Evolutionary conservation across 768 basidiomycete species (phyloP).

Genomic region (Basidioascus undulatus): DNA sequence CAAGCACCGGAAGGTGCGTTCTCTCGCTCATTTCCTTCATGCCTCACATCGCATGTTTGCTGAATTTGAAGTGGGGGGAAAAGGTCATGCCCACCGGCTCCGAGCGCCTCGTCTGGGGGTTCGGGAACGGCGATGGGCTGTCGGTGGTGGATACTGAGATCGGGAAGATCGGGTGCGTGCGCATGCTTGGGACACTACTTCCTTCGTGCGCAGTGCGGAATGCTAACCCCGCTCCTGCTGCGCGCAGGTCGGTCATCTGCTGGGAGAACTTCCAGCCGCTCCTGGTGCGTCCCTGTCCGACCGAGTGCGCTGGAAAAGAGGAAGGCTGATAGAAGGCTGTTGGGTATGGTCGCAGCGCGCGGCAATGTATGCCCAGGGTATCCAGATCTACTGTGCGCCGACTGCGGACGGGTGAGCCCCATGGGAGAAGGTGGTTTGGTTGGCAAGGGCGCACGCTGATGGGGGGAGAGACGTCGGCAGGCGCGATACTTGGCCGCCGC

Average conservation of each 20-base stretch:
- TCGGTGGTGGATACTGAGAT: conserved; percentile 10
- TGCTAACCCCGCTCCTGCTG: no score
- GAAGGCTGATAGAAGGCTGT: no score
- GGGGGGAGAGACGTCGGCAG: no score
- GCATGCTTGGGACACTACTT: no score
- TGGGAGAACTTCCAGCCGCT: not conserved
- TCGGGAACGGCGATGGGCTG: not conserved
- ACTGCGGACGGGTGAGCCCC: no score
- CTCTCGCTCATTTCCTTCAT: no score
- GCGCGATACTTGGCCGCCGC: not conserved
- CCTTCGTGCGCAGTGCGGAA: no score
- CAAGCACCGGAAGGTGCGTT: conserved; percentile 11
- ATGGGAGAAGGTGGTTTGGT: no score
- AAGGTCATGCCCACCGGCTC: not conserved
- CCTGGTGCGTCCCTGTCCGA: no score
- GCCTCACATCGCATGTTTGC: conserved; percentile 9
- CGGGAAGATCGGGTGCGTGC: conserved; percentile 10
- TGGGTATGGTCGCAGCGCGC: no score
- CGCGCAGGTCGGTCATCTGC: not conserved
- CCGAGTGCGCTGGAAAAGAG: no score
- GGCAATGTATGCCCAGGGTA: not conserved
- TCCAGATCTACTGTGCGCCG: not conserved
- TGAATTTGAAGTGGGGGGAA: conserved; percentile 10
- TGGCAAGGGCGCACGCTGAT: no score
- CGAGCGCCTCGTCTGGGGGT: not conserved